These are phyloP conservation scores for Ormosia semicastrata DNA, from an alignment of 306 rosid genomes.

Conservation along the genomic window DNA sequence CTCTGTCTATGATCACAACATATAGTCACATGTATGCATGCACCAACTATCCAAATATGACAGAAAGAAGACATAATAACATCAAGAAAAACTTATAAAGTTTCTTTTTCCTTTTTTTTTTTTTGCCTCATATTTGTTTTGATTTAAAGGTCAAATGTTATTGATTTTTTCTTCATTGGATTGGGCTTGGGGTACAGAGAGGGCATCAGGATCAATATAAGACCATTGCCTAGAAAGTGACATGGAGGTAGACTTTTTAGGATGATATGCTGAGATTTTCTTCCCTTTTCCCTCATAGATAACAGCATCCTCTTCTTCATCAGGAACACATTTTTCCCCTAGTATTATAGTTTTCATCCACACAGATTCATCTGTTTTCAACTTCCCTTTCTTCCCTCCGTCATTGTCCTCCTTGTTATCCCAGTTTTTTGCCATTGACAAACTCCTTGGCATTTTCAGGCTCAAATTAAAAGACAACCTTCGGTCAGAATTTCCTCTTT, in stretches of 20 bases:
- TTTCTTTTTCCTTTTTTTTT: too few relatives aligned
- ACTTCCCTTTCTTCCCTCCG: conserved; percentile 22
- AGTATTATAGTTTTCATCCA: conserved; percentile 87
- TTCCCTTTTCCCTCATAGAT: conserved; percentile 64
- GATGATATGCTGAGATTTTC: conserved; percentile 71
- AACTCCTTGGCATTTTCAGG: conserved; percentile 48
- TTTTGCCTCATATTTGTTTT: background rate
- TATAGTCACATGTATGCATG: background rate
- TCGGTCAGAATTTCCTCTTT: conserved; percentile 47
- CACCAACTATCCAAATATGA: background rate
- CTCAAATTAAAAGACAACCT: conserved; percentile 39
- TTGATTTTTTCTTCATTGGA: background rate
- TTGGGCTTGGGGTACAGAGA: background rate
- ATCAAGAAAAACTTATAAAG: background rate
- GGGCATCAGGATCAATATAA: conserved; percentile 18
- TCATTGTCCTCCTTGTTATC: conserved; percentile 19
- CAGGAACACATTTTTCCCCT: conserved; percentile 73
- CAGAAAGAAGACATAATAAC: background rate
- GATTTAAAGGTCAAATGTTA: background rate
- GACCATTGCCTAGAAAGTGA: conserved; percentile 61
- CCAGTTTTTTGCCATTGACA: conserved; percentile 43
- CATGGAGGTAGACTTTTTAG: conserved; percentile 31
- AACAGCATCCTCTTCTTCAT: conserved; percentile 51
- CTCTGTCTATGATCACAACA: background rate
- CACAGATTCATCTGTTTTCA: conserved; percentile 56